Base-by-base conservation (phyloP, 2,329 filamentous ascomycete species). In the Bipolaris zeicola region DNA sequence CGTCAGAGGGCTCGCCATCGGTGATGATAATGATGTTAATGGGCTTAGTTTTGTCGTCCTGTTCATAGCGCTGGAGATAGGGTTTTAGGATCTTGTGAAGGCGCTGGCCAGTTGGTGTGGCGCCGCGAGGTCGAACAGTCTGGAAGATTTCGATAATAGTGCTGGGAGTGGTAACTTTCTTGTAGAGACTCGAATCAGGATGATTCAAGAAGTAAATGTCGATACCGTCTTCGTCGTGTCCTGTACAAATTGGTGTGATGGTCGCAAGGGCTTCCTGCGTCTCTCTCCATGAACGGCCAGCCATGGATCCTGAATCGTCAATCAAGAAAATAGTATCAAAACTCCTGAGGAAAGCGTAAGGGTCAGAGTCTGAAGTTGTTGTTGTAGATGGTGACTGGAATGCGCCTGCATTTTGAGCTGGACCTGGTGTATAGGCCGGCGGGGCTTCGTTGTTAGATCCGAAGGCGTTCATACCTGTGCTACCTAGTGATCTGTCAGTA, bases 21-120 rank as follows among this genome's bases (percentile, higher is more conserved):
- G 95, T 98, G 69, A 98, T 90, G 60, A 96, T 88, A 66, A 98
- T 96, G 73, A 98, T 83, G 71, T 97, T 97, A 45, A 96, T 79
- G 1, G 92, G 92, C 71, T 92, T 93, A 20, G 89, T 81, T 13
- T 77, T 75, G 3, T 81, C 77, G 16, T 81, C 72, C 0, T 67
- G 70, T 64, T 85, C 79, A 62, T 87, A 85, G 22, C 79, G 73
- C 13, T 77, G 71, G 2, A 96, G 72, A 71, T 97, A 97, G 0
- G 90, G 87, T 43, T 82, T 80, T 5, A 97, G 80, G 62, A 98
- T 92, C 45, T 83, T 76, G 54, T 87, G 81, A 1, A 97, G 82
- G 7, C 90, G 84, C 34, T 79, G 81, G 1, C 92, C 93, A 0
- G 91, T 96, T 0, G 89, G 89, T 0, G 94, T 97, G 14, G 81